Evolutionary conservation across 139 green algal genomes (phyloP).

Genomic region (Haematococcus lacustris): DNA sequence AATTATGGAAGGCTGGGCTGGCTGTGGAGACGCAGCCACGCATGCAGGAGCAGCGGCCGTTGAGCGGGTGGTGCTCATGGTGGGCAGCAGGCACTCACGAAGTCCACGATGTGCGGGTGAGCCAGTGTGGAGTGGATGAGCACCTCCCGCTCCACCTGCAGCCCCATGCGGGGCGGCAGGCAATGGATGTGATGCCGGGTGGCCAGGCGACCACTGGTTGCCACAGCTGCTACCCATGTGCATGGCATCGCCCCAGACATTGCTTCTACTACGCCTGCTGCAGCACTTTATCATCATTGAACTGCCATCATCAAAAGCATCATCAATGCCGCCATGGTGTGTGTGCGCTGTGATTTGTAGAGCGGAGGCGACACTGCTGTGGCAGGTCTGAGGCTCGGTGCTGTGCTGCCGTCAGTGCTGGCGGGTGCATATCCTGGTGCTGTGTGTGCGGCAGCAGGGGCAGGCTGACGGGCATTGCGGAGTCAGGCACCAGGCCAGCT

Average conservation of each 20-base stretch:
- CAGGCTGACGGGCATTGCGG: not conserved
- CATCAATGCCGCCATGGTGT: slow-evolving; percentile 1
- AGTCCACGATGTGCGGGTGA: slow-evolving; percentile 63
- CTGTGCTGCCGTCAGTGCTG: too few relatives aligned
- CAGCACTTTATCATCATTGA: not conserved
- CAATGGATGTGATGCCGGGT: not conserved
- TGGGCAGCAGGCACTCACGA: slow-evolving; percentile 31
- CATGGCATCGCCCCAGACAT: not conserved
- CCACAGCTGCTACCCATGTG: too few relatives aligned
- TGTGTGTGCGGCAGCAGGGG: too few relatives aligned
- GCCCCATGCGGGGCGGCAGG: not conserved
- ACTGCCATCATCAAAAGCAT: not conserved
- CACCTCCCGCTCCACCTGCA: slow-evolving; percentile 54
- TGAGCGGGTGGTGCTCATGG: not conserved
- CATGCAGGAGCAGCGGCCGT: slow-evolving; percentile 1
- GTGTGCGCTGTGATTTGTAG: not conserved
- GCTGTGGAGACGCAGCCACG: too few relatives aligned
- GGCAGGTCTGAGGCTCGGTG: too few relatives aligned
- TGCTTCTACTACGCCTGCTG: not conserved
- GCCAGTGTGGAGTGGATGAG: slow-evolving; percentile 61
- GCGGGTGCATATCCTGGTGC: too few relatives aligned
- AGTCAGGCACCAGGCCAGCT: not conserved
- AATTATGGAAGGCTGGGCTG: too few relatives aligned
- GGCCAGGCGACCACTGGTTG: not conserved
- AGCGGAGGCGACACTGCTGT: too few relatives aligned